Conservation (phyloP, 441 rosid genomes). For the Bruguiera hainesii region DNA sequence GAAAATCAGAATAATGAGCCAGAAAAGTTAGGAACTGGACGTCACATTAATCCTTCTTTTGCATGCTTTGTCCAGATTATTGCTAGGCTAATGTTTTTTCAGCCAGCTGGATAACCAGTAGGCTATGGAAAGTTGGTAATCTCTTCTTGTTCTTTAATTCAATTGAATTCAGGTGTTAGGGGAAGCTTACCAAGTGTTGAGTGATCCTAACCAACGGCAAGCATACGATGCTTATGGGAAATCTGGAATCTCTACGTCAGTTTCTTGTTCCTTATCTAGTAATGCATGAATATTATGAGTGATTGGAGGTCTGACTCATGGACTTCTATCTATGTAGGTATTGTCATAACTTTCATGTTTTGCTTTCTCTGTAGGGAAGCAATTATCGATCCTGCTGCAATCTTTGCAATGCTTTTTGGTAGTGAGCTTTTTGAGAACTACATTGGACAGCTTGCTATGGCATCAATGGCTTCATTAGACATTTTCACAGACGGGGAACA, state of each 20-base stretch:
- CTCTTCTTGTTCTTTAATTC: conserved; percentile 16
- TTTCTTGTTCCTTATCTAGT: conserved; percentile 39
- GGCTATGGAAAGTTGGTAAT: background rate
- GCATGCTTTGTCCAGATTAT: background rate
- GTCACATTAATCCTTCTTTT: background rate
- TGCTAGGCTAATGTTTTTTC: background rate
- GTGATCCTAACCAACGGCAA: conserved; percentile 87
- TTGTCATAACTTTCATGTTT: conserved; percentile 13
- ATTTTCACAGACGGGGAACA: conserved; percentile 84
- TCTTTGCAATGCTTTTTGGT: conserved; percentile 98
- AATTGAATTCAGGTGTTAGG: conserved; percentile 64
- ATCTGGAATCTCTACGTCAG: conserved; percentile 93
- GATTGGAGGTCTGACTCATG: conserved; percentile 7
- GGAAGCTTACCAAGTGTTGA: conserved; percentile 95
- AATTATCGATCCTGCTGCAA: conserved; percentile 91
- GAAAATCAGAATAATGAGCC: too few species aligned
- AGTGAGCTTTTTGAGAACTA: conserved; percentile 96
- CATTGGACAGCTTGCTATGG: conserved; percentile 98
- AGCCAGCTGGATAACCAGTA: background rate
- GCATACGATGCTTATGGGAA: conserved; percentile 91
- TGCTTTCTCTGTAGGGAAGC: conserved; percentile 61
- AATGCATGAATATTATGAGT: conserved; percentile 20
- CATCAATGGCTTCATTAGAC: conserved; percentile 95
- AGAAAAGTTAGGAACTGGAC: background rate
- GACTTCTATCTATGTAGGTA: conserved; percentile 10